These are phyloP conservation scores for Cylindrotheca fusiformis DNA, from an alignment of 108 stramenopile genomes.

Conservation along the genomic window DNA sequence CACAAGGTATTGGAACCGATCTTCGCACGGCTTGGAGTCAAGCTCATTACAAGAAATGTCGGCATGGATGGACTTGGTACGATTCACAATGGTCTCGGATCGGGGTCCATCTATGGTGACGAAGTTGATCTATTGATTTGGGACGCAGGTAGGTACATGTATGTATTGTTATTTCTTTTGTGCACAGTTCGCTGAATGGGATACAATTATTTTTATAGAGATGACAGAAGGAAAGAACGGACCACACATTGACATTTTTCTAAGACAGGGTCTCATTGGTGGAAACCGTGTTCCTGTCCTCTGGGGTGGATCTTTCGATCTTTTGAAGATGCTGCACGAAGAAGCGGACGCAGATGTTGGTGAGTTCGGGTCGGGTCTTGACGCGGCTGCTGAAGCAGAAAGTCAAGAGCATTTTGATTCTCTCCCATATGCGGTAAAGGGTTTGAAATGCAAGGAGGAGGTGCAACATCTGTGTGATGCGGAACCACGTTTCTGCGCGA, in stretches of 20 bases:
- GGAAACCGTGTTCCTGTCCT: conserved; percentile 64
- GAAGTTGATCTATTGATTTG: conserved; percentile 75
- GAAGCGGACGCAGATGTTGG: conserved; percentile 75
- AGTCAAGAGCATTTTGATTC: conserved; percentile 45
- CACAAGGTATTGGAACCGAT: conserved; percentile 62
- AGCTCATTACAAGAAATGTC: conserved; percentile 60
- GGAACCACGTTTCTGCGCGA: conserved; percentile 46
- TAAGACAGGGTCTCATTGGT: conserved; percentile 63
- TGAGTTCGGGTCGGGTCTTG: conserved; percentile 51
- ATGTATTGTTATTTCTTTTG: not conserved
- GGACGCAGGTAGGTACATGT: conserved; percentile 50
- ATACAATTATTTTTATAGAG: conserved; percentile 5
- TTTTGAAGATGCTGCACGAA: conserved; percentile 63
- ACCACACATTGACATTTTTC: conserved; percentile 51
- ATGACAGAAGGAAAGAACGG: conserved; percentile 27
- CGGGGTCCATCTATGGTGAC: conserved; percentile 63
- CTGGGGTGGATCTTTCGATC: conserved; percentile 53
- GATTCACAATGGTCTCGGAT: conserved; percentile 49
- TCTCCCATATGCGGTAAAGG: conserved; percentile 65
- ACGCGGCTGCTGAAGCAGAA: conserved; percentile 47
- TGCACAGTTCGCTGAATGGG: not conserved
- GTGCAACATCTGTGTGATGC: conserved; percentile 40
- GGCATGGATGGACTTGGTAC: conserved; percentile 64
- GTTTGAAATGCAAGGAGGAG: conserved; percentile 55
- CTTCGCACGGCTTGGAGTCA: conserved; percentile 70